Percentiles rank a stretch among this genome's conserved stretches.
Evolutionary conservation across 805 yeast species (phyloP).

Genomic region (Ogataea dorogensis): DNA sequence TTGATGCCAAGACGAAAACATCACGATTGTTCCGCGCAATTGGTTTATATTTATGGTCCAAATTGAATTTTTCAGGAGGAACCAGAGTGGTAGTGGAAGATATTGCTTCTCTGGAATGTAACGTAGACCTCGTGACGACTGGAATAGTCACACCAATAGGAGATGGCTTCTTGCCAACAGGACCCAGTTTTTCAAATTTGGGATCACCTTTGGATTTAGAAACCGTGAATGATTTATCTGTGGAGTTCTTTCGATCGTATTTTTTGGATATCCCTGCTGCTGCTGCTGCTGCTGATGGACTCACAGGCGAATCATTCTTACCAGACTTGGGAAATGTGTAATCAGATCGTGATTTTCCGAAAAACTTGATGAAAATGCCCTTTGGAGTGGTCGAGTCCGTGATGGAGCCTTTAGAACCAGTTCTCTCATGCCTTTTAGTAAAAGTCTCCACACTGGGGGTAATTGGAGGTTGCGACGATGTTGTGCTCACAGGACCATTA

Average conservation of each 20-base stretch:
- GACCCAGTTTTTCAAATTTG: slow-evolving; percentile 34
- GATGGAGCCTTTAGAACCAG: slow-evolving; percentile 30
- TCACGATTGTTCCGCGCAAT: slow-evolving; percentile 31
- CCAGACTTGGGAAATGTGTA: slow-evolving; percentile 7
- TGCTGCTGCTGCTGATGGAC: slow-evolving; percentile 25
- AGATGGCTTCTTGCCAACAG: slow-evolving; percentile 35
- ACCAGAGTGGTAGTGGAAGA: slow-evolving; percentile 7
- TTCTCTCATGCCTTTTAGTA: slow-evolving; percentile 23
- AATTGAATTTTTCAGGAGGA: slow-evolving; percentile 6
- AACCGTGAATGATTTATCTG: slow-evolving; percentile 7
- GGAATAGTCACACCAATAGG: slow-evolving; percentile 36
- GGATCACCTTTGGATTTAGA: slow-evolving; percentile 16
- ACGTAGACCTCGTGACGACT: slow-evolving; percentile 30
- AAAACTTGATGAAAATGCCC: slow-evolving; percentile 32
- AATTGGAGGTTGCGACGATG: slow-evolving; percentile 25
- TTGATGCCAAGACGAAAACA: slow-evolving; percentile 53
- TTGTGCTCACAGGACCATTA: slow-evolving; percentile 8
- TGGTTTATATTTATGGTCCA: slow-evolving; percentile 41
- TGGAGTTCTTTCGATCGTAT: slow-evolving; percentile 6
- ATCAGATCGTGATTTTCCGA: slow-evolving; percentile 27
- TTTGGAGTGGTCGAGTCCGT: slow-evolving; percentile 30
- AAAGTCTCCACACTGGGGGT: slow-evolving; percentile 8
- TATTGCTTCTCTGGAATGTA: slow-evolving; percentile 19
- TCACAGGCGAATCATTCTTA: slow-evolving; percentile 27
- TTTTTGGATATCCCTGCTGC: slow-evolving; percentile 15